Percentiles rank a stretch among this genome's conserved stretches.
phyloP scores from a whole-genome alignment of 73 alveolate species.

The Tetrahymena borealis region DNA sequence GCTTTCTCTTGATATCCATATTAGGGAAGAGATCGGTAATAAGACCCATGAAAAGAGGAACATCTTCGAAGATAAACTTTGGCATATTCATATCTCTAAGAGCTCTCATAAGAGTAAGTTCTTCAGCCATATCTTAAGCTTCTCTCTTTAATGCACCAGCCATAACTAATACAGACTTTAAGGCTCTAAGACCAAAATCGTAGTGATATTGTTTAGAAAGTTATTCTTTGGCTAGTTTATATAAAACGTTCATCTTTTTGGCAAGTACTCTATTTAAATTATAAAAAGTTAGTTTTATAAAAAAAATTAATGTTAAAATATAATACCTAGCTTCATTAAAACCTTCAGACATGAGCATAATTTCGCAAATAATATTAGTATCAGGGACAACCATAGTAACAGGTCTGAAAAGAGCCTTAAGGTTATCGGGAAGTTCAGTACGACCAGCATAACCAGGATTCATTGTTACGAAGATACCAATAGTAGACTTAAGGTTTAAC shows the following conservation, averaged over 20 bases:
- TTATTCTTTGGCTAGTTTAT: conserved; percentile 93
- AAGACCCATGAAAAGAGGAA: conserved; percentile 90
- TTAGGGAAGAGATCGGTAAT: conserved; percentile 99
- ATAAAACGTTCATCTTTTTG: conserved; percentile 95
- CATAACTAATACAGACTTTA: conserved; percentile 97
- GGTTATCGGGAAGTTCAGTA: conserved; percentile 99
- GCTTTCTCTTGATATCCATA: conserved; percentile 81
- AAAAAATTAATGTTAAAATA: background rate
- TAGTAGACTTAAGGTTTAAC: conserved; percentile 83
- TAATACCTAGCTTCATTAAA: conserved; percentile 84
- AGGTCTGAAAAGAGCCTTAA: conserved; percentile 98
- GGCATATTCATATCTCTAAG: conserved; percentile 99
- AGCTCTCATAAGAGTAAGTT: conserved; percentile 98
- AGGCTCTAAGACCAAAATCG: conserved; percentile 98
- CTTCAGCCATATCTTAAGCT: conserved; percentile 91
- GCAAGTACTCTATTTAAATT: conserved; percentile 54
- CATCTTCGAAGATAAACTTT: conserved; percentile 97
- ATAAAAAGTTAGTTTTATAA: background rate
- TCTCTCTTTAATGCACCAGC: conserved; percentile 97
- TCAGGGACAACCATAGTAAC: conserved; percentile 99
- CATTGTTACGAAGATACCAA: conserved; percentile 97
- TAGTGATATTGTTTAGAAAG: conserved; percentile 85
- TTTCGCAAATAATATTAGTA: conserved; percentile 96
- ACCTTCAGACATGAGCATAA: conserved; percentile 98
- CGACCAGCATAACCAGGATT: conserved; percentile 99